A percentile compares a stretch with the other conserved stretches of the same genome.
Evolutionary conservation across 2,329 filamentous ascomycete species (phyloP).

Genomic region (Venturia nashicola): DNA sequence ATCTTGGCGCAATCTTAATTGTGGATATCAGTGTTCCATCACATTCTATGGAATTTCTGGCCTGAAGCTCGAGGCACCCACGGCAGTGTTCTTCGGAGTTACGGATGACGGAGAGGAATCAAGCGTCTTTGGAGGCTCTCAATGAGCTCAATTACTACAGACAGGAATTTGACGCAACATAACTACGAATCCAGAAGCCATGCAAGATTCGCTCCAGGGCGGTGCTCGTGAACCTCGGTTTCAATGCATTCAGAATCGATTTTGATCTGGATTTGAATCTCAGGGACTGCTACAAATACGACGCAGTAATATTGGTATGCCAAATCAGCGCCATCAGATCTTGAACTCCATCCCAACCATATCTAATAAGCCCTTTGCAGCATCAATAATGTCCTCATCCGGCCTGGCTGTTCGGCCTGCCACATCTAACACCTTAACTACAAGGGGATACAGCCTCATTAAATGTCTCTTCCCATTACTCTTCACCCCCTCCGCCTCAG

Average conservation of each 20-base stretch:
- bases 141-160: too few relatives aligned
- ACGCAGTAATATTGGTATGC: too few relatives aligned
- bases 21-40: too few relatives aligned
- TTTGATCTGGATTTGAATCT: not conserved
- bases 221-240: too few relatives aligned
- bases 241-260: too few relatives aligned
- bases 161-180: too few relatives aligned
- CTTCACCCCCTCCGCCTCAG: constrained; percentile 26
- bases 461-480: constrained; percentile 57
- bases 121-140: too few relatives aligned
- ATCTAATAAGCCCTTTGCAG: not conserved
- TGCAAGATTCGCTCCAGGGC: not conserved
- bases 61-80: too few relatives aligned
- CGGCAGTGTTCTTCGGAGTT: too few relatives aligned
- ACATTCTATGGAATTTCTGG: too few relatives aligned
- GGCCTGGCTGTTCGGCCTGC: constrained; percentile 1
- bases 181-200: not conserved
- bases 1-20: too few relatives aligned
- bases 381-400: constrained; percentile 2
- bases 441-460: constrained; percentile 65
- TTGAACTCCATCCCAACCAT: constrained; percentile 5
- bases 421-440: constrained; percentile 23
- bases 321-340: not conserved
- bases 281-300: not conserved
- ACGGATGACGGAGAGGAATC: too few relatives aligned